phyloP scores from a whole-genome alignment of 208 protist genomes.

The Trypanosoma mega region DNA sequence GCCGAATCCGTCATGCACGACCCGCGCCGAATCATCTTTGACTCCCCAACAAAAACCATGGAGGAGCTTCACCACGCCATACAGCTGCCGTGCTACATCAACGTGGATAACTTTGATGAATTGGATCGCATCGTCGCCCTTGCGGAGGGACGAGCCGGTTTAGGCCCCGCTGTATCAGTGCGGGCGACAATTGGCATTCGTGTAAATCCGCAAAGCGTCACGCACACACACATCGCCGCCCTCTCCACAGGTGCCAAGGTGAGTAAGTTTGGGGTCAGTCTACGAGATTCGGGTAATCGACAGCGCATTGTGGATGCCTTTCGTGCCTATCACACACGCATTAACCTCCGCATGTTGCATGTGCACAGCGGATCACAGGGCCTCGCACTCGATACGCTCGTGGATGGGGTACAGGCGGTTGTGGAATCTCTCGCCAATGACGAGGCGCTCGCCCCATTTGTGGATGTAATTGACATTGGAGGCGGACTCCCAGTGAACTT shows the following conservation, averaged over 20 bases:
- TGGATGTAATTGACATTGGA: constrained; percentile 56
- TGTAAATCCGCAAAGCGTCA: constrained; percentile 68
- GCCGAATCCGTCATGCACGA: constrained; percentile 29
- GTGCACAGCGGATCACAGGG: constrained; percentile 72
- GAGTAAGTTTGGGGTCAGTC: constrained; percentile 71
- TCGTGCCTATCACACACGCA: constrained; percentile 32
- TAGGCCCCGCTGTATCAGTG: constrained; percentile 18
- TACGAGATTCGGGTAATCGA: constrained; percentile 47
- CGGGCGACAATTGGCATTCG: constrained; percentile 52
- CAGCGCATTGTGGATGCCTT: constrained; percentile 40
- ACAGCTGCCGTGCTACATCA: constrained; percentile 47
- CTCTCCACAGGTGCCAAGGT: constrained; percentile 48
- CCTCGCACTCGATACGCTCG: constrained; percentile 54
- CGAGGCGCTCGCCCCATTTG: constrained; percentile 21
- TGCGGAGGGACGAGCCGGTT: constrained; percentile 19
- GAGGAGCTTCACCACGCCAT: constrained; percentile 58
- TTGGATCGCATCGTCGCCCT: constrained; percentile 47
- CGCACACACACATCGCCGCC: constrained; percentile 37
- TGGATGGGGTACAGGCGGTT: constrained; percentile 40
- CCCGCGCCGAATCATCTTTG: constrained; percentile 42
- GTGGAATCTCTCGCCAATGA: constrained; percentile 31
- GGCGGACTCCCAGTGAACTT: constrained; percentile 69
- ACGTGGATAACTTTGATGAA: constrained; percentile 76
- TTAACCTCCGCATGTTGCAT: constrained; percentile 61
- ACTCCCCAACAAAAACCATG: constrained; percentile 65